These are phyloP conservation scores for Blastocystis sp. DNA, from an alignment of 352 stramenopile species.

Conservation along the genomic window DNA sequence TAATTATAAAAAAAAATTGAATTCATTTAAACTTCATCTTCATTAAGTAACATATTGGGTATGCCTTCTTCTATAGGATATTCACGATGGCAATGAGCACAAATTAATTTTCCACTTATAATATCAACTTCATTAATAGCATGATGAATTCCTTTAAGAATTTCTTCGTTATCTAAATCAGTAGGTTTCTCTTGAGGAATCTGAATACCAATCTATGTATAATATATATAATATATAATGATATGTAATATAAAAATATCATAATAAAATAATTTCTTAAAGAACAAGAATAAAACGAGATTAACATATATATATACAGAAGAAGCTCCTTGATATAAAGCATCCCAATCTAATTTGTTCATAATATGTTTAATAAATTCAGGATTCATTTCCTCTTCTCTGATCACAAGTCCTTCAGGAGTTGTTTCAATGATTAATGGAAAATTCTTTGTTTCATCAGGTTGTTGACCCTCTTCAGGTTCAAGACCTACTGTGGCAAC, in stretches of 20 bases:
- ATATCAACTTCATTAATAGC: slow-evolving; percentile 62
- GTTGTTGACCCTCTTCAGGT: slow-evolving; percentile 57
- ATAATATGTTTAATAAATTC: slow-evolving; percentile 65
- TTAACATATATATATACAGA: slow-evolving; percentile 52
- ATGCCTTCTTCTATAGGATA: slow-evolving; percentile 65
- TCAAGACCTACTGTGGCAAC: slow-evolving; percentile 50
- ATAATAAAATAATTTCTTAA: too few relatives aligned
- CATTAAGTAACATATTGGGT: slow-evolving; percentile 67
- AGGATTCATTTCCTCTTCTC: slow-evolving; percentile 56
- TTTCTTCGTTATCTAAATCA: slow-evolving; percentile 48
- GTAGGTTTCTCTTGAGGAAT: slow-evolving; percentile 45
- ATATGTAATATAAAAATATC: too few relatives aligned
- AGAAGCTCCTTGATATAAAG: slow-evolving; percentile 55
- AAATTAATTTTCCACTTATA: slow-evolving; percentile 62
- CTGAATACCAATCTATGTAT: slow-evolving; percentile 46
- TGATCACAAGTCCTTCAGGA: slow-evolving; percentile 53
- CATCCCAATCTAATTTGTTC: slow-evolving; percentile 59
- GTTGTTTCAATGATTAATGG: slow-evolving; percentile 40
- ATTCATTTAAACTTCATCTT: slow-evolving; percentile 59
- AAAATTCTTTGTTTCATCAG: slow-evolving; percentile 43
- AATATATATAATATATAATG: slow-evolving; percentile 41
- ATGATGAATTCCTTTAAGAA: slow-evolving; percentile 59
- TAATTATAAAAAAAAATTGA: slow-evolving; percentile 8
- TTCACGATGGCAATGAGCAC: slow-evolving; percentile 57
- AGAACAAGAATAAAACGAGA: too few relatives aligned